These are phyloP conservation scores for Colletotrichum sp. DNA, from an alignment of 2,329 filamentous ascomycete species.

Conservation along the genomic window DNA sequence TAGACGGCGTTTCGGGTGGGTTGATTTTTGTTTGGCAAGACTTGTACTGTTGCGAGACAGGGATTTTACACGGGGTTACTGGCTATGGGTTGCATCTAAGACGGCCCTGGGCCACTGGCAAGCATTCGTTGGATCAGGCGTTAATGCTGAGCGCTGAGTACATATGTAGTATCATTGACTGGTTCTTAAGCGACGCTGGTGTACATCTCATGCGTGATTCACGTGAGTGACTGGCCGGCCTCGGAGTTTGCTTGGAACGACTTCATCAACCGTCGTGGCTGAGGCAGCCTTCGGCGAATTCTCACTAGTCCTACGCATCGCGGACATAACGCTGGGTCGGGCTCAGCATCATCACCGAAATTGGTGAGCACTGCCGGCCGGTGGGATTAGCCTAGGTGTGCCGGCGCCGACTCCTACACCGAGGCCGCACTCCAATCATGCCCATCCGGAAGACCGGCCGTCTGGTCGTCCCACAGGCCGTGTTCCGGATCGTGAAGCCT, in stretches of 20 bases:
- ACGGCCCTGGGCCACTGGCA: neutral
- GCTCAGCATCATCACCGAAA: neutral
- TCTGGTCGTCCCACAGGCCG: neutral
- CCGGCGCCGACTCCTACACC: neutral
- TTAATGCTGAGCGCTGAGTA: neutral
- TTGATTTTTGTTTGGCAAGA: neutral
- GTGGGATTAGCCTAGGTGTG: neutral
- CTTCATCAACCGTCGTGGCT: neutral
- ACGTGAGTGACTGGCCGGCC: neutral
- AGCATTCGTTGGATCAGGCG: neutral
- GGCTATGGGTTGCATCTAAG: neutral
- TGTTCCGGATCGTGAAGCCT: neutral
- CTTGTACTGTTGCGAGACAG: constrained; percentile 7
- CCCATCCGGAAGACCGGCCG: neutral
- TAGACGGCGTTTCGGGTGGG: constrained; percentile 11
- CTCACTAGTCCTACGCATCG: neutral
- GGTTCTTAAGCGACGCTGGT: neutral
- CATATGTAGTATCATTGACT: neutral
- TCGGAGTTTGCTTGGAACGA: neutral
- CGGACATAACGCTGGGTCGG: neutral
- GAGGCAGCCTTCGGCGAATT: neutral
- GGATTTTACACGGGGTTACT: neutral
- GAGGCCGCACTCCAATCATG: neutral
- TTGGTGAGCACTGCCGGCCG: neutral
- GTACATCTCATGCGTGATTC: neutral